Conservation (phyloP, 805 yeast genomes). For the Hemisphaericaspora nanyangensis region DNA sequence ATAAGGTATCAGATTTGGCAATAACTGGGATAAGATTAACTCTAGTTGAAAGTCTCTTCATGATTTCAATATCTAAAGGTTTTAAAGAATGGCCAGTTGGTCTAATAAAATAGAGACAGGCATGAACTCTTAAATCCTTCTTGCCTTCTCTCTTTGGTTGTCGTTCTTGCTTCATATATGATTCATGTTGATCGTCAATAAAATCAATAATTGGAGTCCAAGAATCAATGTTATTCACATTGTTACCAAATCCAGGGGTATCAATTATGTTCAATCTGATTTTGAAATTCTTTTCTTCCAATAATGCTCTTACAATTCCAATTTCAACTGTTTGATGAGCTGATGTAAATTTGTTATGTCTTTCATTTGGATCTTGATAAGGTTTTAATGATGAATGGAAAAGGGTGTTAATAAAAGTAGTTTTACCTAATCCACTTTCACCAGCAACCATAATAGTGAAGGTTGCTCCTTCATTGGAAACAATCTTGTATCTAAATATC, state of each 20-base stretch:
- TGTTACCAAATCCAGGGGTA: conserved; percentile 93
- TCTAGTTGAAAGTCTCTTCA: conserved; percentile 76
- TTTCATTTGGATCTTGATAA: conserved; percentile 49
- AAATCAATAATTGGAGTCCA: conserved; percentile 88
- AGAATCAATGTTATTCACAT: conserved; percentile 76
- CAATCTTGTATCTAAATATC: conserved; percentile 57
- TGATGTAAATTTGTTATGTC: conserved; percentile 53
- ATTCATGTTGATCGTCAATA: conserved; percentile 86
- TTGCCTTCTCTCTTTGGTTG: conserved; percentile 70
- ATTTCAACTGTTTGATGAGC: conserved; percentile 70
- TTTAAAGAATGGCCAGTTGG: conserved; percentile 88
- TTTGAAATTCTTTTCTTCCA: conserved; percentile 80
- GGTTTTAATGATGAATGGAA: conserved; percentile 71
- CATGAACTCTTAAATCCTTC: conserved; percentile 86
- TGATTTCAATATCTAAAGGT: conserved; percentile 82
- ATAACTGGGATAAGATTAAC: conserved; percentile 88
- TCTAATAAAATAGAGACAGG: conserved; percentile 82
- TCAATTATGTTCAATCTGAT: conserved; percentile 79
- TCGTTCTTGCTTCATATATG: conserved; percentile 87
- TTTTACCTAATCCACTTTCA: conserved; percentile 87
- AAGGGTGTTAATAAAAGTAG: conserved; percentile 84
- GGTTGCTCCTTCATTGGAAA: conserved; percentile 69
- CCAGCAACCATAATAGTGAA: conserved; percentile 87
- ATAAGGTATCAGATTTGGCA: conserved; percentile 83
- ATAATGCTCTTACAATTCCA: conserved; percentile 71